Percentiles rank a stretch among this genome's conserved stretches.
These are phyloP conservation scores for Phlebopus sp. DNA, from an alignment of 1,284 basidiomycete species.

Conservation along the genomic window DNA sequence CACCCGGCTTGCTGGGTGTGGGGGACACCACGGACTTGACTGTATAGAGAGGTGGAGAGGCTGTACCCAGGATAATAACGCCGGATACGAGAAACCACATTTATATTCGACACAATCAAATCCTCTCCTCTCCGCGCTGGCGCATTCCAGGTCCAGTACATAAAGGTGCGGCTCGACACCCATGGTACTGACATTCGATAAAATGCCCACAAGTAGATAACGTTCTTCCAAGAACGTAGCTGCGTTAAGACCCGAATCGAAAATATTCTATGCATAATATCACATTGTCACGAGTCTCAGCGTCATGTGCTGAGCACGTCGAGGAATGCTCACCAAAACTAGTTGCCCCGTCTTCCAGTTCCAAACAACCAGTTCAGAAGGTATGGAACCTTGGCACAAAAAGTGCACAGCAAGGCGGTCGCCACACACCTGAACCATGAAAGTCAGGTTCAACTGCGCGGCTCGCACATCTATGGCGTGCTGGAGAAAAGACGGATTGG, in stretches of 20 bases:
- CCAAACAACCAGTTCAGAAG: conserved; percentile 54
- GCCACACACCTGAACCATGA: conserved; percentile 48
- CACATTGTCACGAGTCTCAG: conserved; percentile 5
- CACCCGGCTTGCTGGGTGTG: conserved; percentile 31
- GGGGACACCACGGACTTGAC: conserved; percentile 52
- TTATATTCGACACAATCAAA: conserved; percentile 32
- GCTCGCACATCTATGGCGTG: conserved; percentile 28
- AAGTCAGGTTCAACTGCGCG: conserved; percentile 27
- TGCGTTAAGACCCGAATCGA: conserved; percentile 37
- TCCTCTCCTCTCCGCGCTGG: conserved; percentile 21
- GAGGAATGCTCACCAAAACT: conserved; percentile 41
- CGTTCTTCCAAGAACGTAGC: conserved; percentile 47
- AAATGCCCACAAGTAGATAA: conserved; percentile 37
- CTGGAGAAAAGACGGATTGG: conserved; percentile 33
- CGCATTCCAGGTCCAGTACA: conserved; percentile 33
- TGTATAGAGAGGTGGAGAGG: conserved; percentile 42
- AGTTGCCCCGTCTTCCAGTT: conserved; percentile 54
- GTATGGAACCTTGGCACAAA: conserved; percentile 22
- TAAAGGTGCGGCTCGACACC: conserved; percentile 19
- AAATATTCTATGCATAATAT: conserved; percentile 29
- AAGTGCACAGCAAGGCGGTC: conserved; percentile 50
- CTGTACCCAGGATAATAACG: conserved; percentile 26
- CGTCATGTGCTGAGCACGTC: background rate
- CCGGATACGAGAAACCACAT: conserved; percentile 43
- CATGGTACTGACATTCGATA: conserved; percentile 11